Evolutionary conservation across 2,329 filamentous ascomycete genomes (phyloP).

Genomic region (Ceratocystis ficicola): DNA sequence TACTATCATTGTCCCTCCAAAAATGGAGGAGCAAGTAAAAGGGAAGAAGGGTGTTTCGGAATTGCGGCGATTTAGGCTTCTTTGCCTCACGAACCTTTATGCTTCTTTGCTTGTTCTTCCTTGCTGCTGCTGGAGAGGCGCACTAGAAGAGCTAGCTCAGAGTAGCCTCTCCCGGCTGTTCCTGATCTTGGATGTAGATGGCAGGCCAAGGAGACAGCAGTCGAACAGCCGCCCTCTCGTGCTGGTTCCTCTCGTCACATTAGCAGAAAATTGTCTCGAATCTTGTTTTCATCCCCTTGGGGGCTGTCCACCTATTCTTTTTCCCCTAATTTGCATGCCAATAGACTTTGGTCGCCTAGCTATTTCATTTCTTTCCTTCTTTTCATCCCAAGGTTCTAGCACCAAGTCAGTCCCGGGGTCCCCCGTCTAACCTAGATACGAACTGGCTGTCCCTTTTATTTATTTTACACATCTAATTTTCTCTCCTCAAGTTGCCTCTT

Average conservation of each 20-base stretch:
- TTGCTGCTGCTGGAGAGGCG: too few species aligned
- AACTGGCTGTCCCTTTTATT: background rate
- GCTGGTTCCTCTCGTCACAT: background rate
- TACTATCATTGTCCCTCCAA: too few species aligned
- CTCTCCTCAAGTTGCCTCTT: background rate
- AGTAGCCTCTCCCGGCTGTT: too few species aligned
- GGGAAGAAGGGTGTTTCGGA: too few species aligned
- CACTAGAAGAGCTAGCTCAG: too few species aligned
- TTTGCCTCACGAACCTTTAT: too few species aligned
- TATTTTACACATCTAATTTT: background rate
- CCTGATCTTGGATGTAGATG: background rate
- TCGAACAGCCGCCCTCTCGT: background rate
- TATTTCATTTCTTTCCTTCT: constrained; percentile 1
- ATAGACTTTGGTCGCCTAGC: background rate
- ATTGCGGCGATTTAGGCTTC: too few species aligned
- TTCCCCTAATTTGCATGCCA: background rate
- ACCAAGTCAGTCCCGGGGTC: too few species aligned
- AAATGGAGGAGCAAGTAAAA: too few species aligned
- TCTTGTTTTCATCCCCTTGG: background rate
- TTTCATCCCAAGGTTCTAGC: constrained; percentile 3
- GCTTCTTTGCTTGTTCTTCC: too few species aligned
- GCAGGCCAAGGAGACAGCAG: background rate
- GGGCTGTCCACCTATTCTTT: background rate
- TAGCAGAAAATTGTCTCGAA: background rate
- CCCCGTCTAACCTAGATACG: background rate